Percentiles rank a stretch among this genome's conserved stretches.
Conservation (phyloP, 2,329 filamentous ascomycete species). For the Fusarium pseudograminearum region DNA sequence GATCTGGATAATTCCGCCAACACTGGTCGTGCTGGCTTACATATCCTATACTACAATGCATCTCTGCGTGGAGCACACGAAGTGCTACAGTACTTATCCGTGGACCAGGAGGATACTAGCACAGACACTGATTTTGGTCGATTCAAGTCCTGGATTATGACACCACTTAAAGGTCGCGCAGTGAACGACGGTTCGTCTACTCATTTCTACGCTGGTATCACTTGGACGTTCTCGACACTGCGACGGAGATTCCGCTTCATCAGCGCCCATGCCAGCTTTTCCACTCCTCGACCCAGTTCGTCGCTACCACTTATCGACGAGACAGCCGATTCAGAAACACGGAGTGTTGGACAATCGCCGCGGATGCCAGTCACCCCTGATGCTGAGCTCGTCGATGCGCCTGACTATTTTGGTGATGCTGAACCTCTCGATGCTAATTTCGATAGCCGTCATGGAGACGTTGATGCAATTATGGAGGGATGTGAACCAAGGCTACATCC, state of each 20-base stretch:
- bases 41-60: conserved; percentile 76
- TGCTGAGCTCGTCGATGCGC: conserved; percentile 48
- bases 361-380: conserved; percentile 53
- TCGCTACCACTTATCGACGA: conserved; percentile 56
- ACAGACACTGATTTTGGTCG: conserved; percentile 64
- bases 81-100: conserved; percentile 68
- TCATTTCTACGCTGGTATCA: conserved; percentile 71
- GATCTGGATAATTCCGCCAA: conserved; percentile 73
- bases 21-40: conserved; percentile 64
- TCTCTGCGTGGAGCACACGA: conserved; percentile 70
- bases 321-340: conserved; percentile 50
- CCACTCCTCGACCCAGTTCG: conserved; percentile 54
- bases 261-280: conserved; percentile 63
- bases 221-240: conserved; percentile 78
- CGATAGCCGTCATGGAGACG: conserved; percentile 16
- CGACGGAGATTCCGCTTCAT: conserved; percentile 76
- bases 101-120: conserved; percentile 58
- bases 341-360: conserved; percentile 54
- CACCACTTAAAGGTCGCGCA: conserved; percentile 64
- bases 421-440: conserved; percentile 27
- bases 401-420: conserved; percentile 60
- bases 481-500: conserved; percentile 51
- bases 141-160: conserved; percentile 78
- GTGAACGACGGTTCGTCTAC: conserved; percentile 66
- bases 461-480: conserved; percentile 46